Evolutionary conservation across 768 basidiomycete genomes (phyloP).

Genomic region (Phlegmacium glaucopus): DNA sequence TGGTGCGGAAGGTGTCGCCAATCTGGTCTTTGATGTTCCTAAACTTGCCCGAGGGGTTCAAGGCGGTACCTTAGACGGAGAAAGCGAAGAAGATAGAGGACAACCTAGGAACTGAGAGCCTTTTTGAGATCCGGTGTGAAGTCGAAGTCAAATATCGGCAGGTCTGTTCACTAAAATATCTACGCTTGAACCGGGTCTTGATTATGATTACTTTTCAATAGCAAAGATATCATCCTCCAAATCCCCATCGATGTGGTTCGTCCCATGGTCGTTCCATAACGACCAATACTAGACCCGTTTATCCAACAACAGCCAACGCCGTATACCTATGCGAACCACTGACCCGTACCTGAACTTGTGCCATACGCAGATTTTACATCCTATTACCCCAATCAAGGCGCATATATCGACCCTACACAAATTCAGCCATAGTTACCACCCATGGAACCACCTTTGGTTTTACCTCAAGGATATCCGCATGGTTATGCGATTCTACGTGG

Average conservation of each 20-base stretch:
- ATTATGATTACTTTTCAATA: conserved; percentile 24
- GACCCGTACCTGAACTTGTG: conserved; percentile 15
- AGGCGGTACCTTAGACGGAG: conserved; percentile 50
- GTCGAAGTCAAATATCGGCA: conserved; percentile 61
- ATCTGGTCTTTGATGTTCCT: conserved; percentile 80
- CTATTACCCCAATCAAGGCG: conserved; percentile 32
- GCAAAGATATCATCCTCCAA: conserved; percentile 67
- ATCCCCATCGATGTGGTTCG: conserved; percentile 66
- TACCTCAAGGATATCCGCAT: conserved; percentile 25
- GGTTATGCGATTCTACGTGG: conserved; percentile 9
- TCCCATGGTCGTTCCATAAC: conserved; percentile 42
- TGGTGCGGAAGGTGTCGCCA: conserved; percentile 74
- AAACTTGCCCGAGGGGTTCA: conserved; percentile 57
- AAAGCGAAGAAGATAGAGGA: conserved; percentile 29
- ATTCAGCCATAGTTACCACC: conserved; percentile 51
- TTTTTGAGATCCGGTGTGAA: conserved; percentile 69
- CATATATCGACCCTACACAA: conserved; percentile 38
- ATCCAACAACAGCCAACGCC: conserved; percentile 9
- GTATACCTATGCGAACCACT: conserved; percentile 12
- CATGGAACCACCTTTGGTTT: conserved; percentile 18
- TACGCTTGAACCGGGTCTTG: conserved; percentile 1
- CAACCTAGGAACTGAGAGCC: conserved; percentile 37
- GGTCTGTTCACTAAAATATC: conserved; percentile 33
- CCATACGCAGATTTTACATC: conserved; percentile 25
- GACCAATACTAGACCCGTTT: conserved; percentile 10